phyloP scores from a whole-genome alignment of 805 yeast species.

The Debaryomyces prosopidis region DNA sequence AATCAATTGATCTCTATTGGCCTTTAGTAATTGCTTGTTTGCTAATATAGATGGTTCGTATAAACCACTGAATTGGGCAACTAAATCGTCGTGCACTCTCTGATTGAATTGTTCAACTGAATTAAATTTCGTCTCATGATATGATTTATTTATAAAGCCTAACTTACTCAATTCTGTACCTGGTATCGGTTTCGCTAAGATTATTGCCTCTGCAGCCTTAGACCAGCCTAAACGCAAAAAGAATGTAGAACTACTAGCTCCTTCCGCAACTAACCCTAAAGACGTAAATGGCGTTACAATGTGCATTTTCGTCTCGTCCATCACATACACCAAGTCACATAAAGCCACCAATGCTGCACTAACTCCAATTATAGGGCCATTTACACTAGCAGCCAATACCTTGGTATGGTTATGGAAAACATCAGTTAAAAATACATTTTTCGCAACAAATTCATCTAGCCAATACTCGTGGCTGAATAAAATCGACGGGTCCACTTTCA shows the following conservation, averaged over 20 bases:
- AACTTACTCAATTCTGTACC: conserved; percentile 54
- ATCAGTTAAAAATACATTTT: conserved; percentile 69
- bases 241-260: conserved; percentile 69
- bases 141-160: conserved; percentile 66
- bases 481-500: conserved; percentile 27
- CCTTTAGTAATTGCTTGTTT: conserved; percentile 42
- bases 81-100: conserved; percentile 35
- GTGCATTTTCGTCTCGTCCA: conserved; percentile 54
- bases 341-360: conserved; percentile 71
- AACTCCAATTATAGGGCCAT: conserved; percentile 87
- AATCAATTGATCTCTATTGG: conserved; percentile 35
- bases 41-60: conserved; percentile 43
- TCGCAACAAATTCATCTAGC: conserved; percentile 59
- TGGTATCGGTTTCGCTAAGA: conserved; percentile 64
- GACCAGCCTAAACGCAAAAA: conserved; percentile 72
- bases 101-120: conserved; percentile 45
- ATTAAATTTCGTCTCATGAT: conserved; percentile 35
- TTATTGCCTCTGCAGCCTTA: conserved; percentile 68
- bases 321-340: conserved; percentile 74
- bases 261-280: conserved; percentile 82
- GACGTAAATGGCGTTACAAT: conserved; percentile 77
- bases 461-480: conserved; percentile 44
- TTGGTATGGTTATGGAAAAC: conserved; percentile 71
- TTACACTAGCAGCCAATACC: conserved; percentile 68
- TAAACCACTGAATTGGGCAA: conserved; percentile 39